phyloP scores from a whole-genome alignment of 345 rosid species.

The Capsella bursapastoris region DNA sequence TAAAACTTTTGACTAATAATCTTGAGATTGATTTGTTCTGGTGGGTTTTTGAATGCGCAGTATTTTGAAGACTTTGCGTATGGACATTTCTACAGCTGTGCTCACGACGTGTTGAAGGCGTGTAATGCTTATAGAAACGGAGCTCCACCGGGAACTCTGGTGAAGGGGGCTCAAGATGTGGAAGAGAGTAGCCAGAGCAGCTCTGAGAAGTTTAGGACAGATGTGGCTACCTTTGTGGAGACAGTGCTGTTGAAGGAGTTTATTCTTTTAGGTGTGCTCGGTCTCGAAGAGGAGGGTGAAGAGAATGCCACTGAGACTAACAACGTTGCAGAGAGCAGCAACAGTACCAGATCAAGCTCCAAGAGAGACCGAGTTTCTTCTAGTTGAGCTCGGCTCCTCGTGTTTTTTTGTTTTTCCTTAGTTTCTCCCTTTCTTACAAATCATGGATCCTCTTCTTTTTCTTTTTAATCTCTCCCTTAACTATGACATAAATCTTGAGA shows the following conservation, averaged over 20 bases:
- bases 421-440: background rate
- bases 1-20: conserved; percentile 9
- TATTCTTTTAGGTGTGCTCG: conserved; percentile 51
- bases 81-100: conserved; percentile 75
- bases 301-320: conserved; percentile 19
- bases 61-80: conserved; percentile 72
- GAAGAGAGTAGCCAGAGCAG: conserved; percentile 53
- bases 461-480: background rate
- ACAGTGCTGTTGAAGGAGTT: conserved; percentile 57
- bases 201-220: conserved; percentile 51
- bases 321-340: conserved; percentile 30
- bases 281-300: conserved; percentile 39
- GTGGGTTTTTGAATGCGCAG: conserved; percentile 48
- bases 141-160: conserved; percentile 65
- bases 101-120: conserved; percentile 67
- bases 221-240: conserved; percentile 47
- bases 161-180: conserved; percentile 60
- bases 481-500: conserved; percentile 10
- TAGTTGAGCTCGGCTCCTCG: conserved; percentile 13
- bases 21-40: conserved; percentile 11
- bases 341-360: conserved; percentile 28
- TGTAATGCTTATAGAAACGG: conserved; percentile 79
- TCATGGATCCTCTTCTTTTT: background rate
- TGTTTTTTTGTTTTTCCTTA: background rate
- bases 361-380: conserved; percentile 37